These are phyloP conservation scores for Cladorrhinum sp. DNA, from an alignment of 2,329 filamentous ascomycete genomes.

Conservation along the genomic window DNA sequence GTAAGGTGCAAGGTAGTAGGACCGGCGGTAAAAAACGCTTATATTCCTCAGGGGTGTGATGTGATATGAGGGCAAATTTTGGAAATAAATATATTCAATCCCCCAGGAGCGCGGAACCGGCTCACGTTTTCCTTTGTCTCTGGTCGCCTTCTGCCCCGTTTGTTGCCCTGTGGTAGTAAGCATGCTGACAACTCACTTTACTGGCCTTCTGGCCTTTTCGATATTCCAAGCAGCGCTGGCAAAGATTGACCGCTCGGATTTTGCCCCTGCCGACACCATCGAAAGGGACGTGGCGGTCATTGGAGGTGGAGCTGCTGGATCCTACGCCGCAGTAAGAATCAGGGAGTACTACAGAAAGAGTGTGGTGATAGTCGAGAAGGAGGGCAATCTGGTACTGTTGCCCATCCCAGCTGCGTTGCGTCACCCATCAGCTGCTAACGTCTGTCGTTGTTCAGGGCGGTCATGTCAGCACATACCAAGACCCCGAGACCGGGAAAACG, in stretches of 20 bases:
- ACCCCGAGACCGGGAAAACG: neutral
- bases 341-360: conserved; percentile 6
- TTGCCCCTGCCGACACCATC: conserved; percentile 5
- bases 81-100: neutral
- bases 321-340: conserved; percentile 10
- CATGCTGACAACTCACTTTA: neutral
- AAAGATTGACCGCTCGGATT: neutral
- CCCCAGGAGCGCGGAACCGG: neutral
- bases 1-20: neutral
- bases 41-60: neutral
- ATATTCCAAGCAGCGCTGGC: neutral
- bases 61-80: neutral
- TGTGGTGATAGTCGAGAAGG: conserved; percentile 11
- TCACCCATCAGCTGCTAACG: neutral
- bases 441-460: conserved; percentile 8
- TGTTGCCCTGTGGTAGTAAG: neutral
- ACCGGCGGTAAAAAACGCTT: neutral
- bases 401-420: neutral
- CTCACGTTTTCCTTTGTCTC: neutral
- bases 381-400: conserved; percentile 1
- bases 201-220: neutral
- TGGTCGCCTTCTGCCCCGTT: neutral
- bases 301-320: conserved; percentile 15
- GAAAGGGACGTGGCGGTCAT: conserved; percentile 8
- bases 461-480: conserved; percentile 16